These are phyloP conservation scores for Sporothrix globosa DNA, from an alignment of 2,329 filamentous ascomycete species.

Conservation along the genomic window DNA sequence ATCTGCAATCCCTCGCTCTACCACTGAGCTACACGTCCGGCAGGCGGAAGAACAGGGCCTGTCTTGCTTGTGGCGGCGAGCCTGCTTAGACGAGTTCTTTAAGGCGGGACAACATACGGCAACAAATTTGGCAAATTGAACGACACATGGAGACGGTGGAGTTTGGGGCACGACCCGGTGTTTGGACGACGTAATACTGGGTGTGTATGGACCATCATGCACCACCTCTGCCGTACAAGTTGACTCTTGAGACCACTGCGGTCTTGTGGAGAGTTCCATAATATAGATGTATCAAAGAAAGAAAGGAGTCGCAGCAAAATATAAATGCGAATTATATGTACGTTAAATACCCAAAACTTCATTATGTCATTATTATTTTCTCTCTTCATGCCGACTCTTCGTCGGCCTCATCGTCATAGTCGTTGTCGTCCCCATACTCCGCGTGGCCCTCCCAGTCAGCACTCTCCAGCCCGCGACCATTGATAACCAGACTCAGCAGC, in stretches of 20 bases:
- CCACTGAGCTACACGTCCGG: conserved; percentile 32
- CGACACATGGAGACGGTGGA: not conserved
- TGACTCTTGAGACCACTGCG: not conserved
- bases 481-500: conserved; percentile 75
- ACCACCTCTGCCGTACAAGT: not conserved
- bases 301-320: too few species aligned
- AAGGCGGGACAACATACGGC: not conserved
- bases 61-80: conserved; percentile 13
- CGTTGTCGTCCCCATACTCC: conserved; percentile 40
- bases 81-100: not conserved
- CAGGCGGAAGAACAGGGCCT: not conserved
- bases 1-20: conserved; percentile 34
- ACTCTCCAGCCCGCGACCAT: conserved; percentile 64
- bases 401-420: conserved; percentile 46
- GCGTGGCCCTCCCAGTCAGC: conserved; percentile 55
- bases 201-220: not conserved
- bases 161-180: too few species aligned
- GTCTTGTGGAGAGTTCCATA: not conserved
- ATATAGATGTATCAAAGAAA: not conserved
- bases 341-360: not conserved
- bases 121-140: not conserved
- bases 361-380: not conserved
- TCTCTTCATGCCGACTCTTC: conserved; percentile 34
- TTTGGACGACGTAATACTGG: not conserved
- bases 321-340: too few species aligned